These are phyloP conservation scores for Paraphoma chrysanthemicola DNA, from an alignment of 2,329 filamentous ascomycete genomes.

Conservation along the genomic window DNA sequence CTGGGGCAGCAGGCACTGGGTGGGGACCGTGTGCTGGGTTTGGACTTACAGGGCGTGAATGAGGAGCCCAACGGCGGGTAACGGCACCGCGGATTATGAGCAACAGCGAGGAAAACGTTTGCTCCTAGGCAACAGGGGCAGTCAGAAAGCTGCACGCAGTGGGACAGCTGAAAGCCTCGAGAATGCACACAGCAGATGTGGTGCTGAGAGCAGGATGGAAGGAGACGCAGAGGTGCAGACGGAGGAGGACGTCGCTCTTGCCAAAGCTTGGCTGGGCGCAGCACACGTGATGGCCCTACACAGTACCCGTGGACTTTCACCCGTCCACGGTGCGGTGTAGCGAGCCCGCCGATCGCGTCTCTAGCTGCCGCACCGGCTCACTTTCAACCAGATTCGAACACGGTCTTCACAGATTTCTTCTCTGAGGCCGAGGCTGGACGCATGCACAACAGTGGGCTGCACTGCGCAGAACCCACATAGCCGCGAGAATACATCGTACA, in stretches of 20 bases:
- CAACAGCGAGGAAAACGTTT: conserved; percentile 19
- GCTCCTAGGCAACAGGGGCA: conserved; percentile 20
- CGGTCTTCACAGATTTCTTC: not conserved
- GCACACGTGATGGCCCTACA: conserved; percentile 23
- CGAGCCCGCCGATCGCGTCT: conserved; percentile 3
- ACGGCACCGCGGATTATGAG: conserved; percentile 28
- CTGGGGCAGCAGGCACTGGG: conserved; percentile 22
- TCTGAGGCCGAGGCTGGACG: no score
- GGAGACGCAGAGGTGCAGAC: conserved; percentile 20
- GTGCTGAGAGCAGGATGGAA: conserved; percentile 29
- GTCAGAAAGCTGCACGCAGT: conserved; percentile 39
- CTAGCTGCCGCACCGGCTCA: not conserved
- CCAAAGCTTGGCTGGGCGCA: conserved; percentile 17
- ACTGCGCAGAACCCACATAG: no score
- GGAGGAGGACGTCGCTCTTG: conserved; percentile 18
- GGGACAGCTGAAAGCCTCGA: conserved; percentile 34
- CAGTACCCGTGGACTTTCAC: conserved; percentile 16
- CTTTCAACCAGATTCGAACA: not conserved
- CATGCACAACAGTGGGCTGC: no score
- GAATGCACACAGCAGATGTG: conserved; percentile 33
- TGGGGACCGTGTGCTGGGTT: conserved; percentile 34
- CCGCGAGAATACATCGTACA: no score
- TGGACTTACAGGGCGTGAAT: conserved; percentile 49
- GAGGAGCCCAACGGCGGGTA: conserved; percentile 42
- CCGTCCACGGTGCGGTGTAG: conserved; percentile 15